Evolutionary conservation across 345 rosid species (phyloP).

Genomic region (Eucalyptus curtisii): DNA sequence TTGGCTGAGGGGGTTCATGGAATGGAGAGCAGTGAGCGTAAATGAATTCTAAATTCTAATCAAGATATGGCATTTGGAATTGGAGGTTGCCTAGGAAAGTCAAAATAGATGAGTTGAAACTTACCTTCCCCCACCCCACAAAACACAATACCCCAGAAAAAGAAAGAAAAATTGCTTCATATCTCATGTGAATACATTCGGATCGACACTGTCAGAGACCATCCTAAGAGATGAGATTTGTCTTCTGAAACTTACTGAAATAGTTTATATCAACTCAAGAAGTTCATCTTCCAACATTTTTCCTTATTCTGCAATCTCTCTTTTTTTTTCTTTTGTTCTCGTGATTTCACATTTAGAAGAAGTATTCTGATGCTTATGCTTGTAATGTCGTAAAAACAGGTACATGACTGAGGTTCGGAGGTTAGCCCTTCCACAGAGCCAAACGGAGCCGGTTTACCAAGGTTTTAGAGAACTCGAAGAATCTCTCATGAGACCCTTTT

Average conservation of each 20-base stretch:
- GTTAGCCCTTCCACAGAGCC: conserved; percentile 65
- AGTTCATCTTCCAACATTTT: neutral
- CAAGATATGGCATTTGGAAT: neutral
- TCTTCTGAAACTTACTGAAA: neutral
- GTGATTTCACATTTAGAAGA: neutral
- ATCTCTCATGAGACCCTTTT: conserved; percentile 34
- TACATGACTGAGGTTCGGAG: conserved; percentile 89
- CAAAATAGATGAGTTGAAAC: neutral
- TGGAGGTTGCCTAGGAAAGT: neutral
- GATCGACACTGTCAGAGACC: neutral
- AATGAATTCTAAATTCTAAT: neutral
- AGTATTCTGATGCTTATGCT: neutral
- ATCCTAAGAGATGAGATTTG: neutral
- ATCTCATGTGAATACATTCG: neutral
- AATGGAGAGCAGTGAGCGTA: neutral
- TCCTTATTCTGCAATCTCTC: neutral
- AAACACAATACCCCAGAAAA: neutral
- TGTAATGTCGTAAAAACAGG: conserved; percentile 25
- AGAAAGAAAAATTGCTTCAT: neutral
- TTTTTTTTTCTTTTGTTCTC: neutral
- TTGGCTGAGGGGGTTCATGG: neutral
- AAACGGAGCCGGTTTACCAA: conserved; percentile 62
- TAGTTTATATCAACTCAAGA: neutral
- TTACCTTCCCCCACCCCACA: neutral
- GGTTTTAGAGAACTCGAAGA: conserved; percentile 89